Conservation (phyloP, 2,329 filamentous ascomycete species). For the Alternaria tenuissima region DNA sequence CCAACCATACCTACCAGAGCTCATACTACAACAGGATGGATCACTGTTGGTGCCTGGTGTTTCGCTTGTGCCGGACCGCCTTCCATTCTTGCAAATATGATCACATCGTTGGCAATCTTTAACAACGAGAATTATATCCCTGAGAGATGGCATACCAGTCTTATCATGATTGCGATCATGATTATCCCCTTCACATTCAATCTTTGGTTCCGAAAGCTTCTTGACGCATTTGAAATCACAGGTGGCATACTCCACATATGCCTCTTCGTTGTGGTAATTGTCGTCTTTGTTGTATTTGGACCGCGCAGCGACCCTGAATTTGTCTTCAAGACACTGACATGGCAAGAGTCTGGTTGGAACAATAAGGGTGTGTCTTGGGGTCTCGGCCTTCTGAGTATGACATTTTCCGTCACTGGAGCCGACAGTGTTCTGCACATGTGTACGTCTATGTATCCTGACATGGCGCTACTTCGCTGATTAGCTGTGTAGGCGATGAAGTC, state of each 20-base stretch:
- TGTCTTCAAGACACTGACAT: conserved; percentile 57
- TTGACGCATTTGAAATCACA: conserved; percentile 57
- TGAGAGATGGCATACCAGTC: conserved; percentile 59
- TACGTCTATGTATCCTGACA: conserved; percentile 12
- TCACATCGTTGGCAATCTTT: conserved; percentile 44
- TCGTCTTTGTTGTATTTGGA: conserved; percentile 55
- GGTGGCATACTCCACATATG: conserved; percentile 58
- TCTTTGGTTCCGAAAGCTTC: conserved; percentile 53
- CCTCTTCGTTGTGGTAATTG: conserved; percentile 59
- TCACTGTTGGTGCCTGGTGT: conserved; percentile 51
- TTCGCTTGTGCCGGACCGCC: conserved; percentile 38
- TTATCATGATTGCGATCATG: conserved; percentile 57
- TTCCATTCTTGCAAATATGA: conserved; percentile 37
- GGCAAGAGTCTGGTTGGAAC: conserved; percentile 53
- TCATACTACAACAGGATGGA: conserved; percentile 52
- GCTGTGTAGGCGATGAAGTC: conserved; percentile 45
- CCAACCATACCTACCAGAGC: conserved; percentile 12
- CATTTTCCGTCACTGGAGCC: conserved; percentile 53
- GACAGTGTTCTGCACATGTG: conserved; percentile 57
- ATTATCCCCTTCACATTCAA: conserved; percentile 54
- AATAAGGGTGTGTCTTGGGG: conserved; percentile 54
- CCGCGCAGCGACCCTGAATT: conserved; percentile 49
- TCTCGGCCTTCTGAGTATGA: conserved; percentile 48
- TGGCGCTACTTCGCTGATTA: neutral
- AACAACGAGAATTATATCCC: conserved; percentile 50